Percentiles rank a stretch among this genome's conserved stretches.
phyloP scores from a whole-genome alignment of 23 red algal genomes.

The Cyanidiococcus yangmingshanensis region DNA sequence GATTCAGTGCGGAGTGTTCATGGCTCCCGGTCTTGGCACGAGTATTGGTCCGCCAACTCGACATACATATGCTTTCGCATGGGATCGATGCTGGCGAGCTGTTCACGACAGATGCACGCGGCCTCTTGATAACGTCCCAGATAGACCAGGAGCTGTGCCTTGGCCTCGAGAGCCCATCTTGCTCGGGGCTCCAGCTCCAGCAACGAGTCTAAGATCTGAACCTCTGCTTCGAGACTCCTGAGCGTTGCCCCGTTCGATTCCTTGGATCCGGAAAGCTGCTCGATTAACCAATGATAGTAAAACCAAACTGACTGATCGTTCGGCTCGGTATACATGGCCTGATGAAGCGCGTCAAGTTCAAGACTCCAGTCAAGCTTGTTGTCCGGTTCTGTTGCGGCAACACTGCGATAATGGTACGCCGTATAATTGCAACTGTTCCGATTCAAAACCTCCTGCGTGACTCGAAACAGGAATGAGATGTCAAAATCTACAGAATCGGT shows the following conservation, averaged over 20 bases:
- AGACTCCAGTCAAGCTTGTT: constrained; percentile 11
- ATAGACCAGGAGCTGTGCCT: background rate
- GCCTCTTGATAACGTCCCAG: background rate
- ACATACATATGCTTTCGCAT: background rate
- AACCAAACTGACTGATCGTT: constrained; percentile 87
- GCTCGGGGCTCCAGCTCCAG: background rate
- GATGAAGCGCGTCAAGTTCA: constrained; percentile 60
- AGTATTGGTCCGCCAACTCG: background rate
- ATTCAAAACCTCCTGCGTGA: background rate
- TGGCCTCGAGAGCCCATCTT: background rate
- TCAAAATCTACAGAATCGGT: too few relatives aligned
- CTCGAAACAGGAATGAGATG: too few relatives aligned
- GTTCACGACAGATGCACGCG: background rate
- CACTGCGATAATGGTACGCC: constrained; percentile 79
- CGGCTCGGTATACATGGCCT: constrained; percentile 93
- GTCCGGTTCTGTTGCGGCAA: constrained; percentile 32
- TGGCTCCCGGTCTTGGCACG: too few relatives aligned
- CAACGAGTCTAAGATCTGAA: background rate
- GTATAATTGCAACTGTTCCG: constrained; percentile 59
- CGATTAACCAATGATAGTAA: constrained; percentile 88
- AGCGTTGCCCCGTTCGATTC: background rate
- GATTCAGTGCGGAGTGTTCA: too few relatives aligned
- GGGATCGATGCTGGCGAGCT: background rate
- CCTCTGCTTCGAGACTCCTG: background rate
- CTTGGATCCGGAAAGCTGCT: background rate